phyloP scores from a whole-genome alignment of 2,329 filamentous ascomycete species.

The Cladosporium velox region DNA sequence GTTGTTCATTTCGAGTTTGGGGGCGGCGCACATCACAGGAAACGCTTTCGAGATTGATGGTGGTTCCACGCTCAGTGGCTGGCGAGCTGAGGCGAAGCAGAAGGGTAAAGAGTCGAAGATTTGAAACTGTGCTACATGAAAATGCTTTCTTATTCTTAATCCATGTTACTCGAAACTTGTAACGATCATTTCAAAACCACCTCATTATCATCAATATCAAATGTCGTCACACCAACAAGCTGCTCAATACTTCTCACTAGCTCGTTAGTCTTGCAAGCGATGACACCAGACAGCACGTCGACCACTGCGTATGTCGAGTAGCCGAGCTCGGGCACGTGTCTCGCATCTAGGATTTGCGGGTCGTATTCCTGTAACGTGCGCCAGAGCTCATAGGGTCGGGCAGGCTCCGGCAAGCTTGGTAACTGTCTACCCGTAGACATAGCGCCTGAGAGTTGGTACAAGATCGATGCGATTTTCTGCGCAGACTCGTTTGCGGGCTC shows the following conservation, averaged over 20 bases:
- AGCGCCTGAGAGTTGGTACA: neutral
- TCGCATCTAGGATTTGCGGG: neutral
- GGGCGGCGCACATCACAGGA: slow-evolving; percentile 49
- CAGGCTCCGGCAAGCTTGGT: neutral
- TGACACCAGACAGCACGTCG: neutral
- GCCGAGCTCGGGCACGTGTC: neutral
- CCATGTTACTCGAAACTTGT: neutral
- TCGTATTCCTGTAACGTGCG: neutral
- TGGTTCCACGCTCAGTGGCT: slow-evolving; percentile 47
- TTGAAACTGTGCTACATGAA: neutral
- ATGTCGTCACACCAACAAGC: neutral
- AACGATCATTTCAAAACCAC: neutral
- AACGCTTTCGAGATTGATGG: slow-evolving; percentile 53
- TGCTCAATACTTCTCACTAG: neutral
- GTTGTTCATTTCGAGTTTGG: slow-evolving; percentile 46
- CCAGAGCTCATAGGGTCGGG: neutral
- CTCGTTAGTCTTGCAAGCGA: neutral
- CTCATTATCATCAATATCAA: neutral
- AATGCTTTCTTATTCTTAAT: neutral
- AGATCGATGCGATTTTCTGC: neutral
- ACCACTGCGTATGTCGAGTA: neutral
- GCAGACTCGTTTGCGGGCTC: neutral
- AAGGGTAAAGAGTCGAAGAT: slow-evolving; percentile 29
- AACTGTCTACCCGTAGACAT: neutral
- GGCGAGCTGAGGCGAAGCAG: slow-evolving; percentile 38